Evolutionary conservation across 208 protist genomes (phyloP), one percentile per base, ranked within the genome.

Genomic region (Wallacemonas sp.): DNA sequence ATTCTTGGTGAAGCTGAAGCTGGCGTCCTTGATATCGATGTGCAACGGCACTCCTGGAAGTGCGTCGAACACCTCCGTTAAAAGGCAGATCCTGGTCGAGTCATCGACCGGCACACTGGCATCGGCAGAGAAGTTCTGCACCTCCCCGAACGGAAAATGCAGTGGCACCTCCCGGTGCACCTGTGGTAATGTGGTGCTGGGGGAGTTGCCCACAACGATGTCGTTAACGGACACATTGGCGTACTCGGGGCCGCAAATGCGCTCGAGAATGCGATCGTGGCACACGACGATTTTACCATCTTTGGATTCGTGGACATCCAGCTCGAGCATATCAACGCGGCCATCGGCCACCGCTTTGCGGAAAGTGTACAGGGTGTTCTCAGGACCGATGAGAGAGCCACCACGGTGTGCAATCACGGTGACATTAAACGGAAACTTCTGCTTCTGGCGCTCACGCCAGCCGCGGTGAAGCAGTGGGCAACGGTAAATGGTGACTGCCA

Each of bases 331-430:
- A 60, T 95, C 78, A 1, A 71, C 72, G 11, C 39, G 28, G 15
- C 70, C 70, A 11, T 81, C 77, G 12, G 39, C 21, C 8, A 92
- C 41, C 19, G 77, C 79, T 3, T 70, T 68, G 22, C 55, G 65
- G 51, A 95, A 95, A 4, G 89, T 80, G 70, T 73, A 93, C 15
- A 91, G 73, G 1, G 89, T 93, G 75, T 95, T 95, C 54, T 95
- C 85, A 9, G 89, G 89, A 11, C 80, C 86, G 2, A 88, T 59
- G 14, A 92, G 51, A 12, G 77, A 81, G 24, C 89, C 89, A 44
- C 89, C 89, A 9, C 89, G 72, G 53, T 94, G 88, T 9, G 82
- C 84, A 61, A 94, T 90, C 33, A 70, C 68, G 0, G 75, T 79
- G 2, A 91, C 36, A 21, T 73, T 30, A 47, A 84, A 94, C 1